phyloP scores from a whole-genome alignment of 2,329 filamentous ascomycete genomes.

The Sporothrix euskadiensis region DNA sequence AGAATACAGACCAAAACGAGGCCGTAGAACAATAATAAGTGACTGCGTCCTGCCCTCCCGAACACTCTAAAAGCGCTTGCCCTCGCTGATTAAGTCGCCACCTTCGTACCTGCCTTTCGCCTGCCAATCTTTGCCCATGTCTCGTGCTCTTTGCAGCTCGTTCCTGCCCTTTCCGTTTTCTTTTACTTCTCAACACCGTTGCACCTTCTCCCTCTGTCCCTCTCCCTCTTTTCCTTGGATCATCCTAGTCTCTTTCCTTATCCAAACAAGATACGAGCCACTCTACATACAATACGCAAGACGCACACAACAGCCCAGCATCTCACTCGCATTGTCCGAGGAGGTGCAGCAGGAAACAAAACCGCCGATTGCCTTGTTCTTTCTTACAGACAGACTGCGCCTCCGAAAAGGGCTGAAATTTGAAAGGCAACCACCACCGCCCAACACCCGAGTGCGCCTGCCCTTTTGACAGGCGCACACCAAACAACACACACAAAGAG shows the following conservation, averaged over 20 bases:
- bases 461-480: constrained; percentile 8
- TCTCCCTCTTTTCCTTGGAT: not conserved
- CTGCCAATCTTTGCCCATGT: not conserved
- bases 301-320: not conserved
- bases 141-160: constrained; percentile 2
- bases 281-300: not conserved
- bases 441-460: not conserved
- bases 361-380: not conserved
- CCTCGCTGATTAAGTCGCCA: constrained; percentile 13
- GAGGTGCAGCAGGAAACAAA: not conserved
- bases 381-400: not conserved
- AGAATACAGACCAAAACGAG: not conserved
- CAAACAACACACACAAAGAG: not conserved
- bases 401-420: not conserved
- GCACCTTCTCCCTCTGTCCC: not conserved
- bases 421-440: not conserved
- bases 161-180: constrained; percentile 12
- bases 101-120: not conserved
- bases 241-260: constrained; percentile 1
- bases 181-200: not conserved
- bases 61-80: not conserved
- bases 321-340: constrained; percentile 13
- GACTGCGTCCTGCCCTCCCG: not conserved
- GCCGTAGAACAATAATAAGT: not conserved
- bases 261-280: not conserved